Percentiles rank a stretch among this genome's conserved stretches.
Conservation (phyloP, 257 asterid species). For the Fraxinus excelsior region DNA sequence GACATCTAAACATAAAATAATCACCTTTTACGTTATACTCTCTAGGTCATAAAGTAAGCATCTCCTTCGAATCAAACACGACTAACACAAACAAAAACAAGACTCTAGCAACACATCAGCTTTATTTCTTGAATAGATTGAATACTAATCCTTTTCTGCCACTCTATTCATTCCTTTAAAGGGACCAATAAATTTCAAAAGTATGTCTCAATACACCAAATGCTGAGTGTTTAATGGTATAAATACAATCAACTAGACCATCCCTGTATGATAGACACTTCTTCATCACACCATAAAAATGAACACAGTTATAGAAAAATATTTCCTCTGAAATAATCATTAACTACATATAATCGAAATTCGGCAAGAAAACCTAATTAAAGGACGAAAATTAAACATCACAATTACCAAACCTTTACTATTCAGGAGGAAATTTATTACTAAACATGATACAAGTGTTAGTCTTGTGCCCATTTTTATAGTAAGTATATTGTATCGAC, state of each 20-base stretch:
- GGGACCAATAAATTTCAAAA: neutral
- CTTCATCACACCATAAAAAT: neutral
- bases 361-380: neutral
- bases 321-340: neutral
- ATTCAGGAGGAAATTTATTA: neutral
- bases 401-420: neutral
- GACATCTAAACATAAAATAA: neutral
- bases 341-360: neutral
- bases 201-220: neutral
- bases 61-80: neutral
- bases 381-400: neutral
- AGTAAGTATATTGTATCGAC: too few species aligned
- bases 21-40: neutral
- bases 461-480: too few species aligned
- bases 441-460: neutral
- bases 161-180: neutral
- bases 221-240: neutral
- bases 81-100: neutral
- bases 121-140: neutral
- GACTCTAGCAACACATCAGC: neutral
- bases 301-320: neutral
- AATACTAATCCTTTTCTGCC: neutral
- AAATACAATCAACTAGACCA: neutral
- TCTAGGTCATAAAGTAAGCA: neutral
- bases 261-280: neutral